Percentiles rank a stretch among this genome's conserved stretches.
phyloP scores from a whole-genome alignment of 805 yeast genomes.

The Kregervanrija pseudodelftensis region DNA sequence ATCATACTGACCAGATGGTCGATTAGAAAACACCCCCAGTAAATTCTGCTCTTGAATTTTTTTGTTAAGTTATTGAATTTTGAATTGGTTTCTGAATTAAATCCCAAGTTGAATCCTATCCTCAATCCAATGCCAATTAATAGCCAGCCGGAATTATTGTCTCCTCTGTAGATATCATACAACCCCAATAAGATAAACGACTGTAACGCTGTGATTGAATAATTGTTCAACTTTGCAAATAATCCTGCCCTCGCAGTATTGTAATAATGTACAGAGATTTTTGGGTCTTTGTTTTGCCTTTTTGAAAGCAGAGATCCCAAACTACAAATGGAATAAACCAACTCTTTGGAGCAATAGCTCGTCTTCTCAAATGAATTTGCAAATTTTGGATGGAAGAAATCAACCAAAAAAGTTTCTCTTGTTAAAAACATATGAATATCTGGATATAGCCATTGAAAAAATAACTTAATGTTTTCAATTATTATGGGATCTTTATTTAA shows the following conservation, averaged over 20 bases:
- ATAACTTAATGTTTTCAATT: constrained; percentile 15
- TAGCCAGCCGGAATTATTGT: constrained; percentile 56
- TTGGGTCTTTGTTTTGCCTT: constrained; percentile 29
- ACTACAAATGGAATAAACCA: constrained; percentile 52
- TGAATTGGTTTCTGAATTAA: constrained; percentile 37
- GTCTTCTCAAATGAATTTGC: constrained; percentile 12
- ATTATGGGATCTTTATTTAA: constrained; percentile 27
- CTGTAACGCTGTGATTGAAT: constrained; percentile 50
- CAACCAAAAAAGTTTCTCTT: constrained; percentile 54
- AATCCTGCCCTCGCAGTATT: constrained; percentile 38
- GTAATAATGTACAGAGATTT: constrained; percentile 37
- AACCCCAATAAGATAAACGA: constrained; percentile 51
- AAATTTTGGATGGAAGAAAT: constrained; percentile 50
- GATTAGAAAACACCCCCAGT: constrained; percentile 62
- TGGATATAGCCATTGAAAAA: constrained; percentile 62
- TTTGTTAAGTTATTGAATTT: constrained; percentile 42
- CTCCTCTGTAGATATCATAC: constrained; percentile 55
- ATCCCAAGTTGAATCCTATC: constrained; percentile 60
- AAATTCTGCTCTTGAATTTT: constrained; percentile 50
- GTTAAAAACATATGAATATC: constrained; percentile 57
- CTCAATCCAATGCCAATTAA: constrained; percentile 54
- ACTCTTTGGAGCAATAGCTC: constrained; percentile 47
- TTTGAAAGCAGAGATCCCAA: constrained; percentile 45
- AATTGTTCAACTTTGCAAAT: constrained; percentile 34
- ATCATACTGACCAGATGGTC: constrained; percentile 57